Evolutionary conservation across 805 yeast genomes (phyloP), one percentile per base, ranked within the genome.

Genomic region (Metschnikowia similis): DNA sequence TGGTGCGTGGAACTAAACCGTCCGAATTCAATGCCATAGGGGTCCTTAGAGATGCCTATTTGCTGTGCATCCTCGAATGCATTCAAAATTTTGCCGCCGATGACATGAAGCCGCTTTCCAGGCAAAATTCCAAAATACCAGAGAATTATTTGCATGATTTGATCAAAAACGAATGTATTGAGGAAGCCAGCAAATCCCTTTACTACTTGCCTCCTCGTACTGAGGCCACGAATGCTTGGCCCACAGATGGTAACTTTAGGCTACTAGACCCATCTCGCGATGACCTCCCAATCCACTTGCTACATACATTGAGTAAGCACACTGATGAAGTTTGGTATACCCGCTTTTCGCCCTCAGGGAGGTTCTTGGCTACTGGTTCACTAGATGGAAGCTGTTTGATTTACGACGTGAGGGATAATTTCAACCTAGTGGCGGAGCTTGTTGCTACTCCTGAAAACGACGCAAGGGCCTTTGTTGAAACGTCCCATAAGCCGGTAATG

Each of bases 281-380:
- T 14, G 50, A 48, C 27, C 77, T 81, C 52, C 89, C 89, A 1
- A 72, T 72, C 17, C 69, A 68, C 2, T 64, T 79, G 3, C 60
- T 78, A 10, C 72, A 74, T 49, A 73, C 77, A 0, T 66, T 87
- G 6, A 55, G 66, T 0, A 71, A 74, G 40, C 94, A 87, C 59
- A 65, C 69, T 0, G 82, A 84, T 60, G 96, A 91, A 64, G 92
- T 89, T 10, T 91, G 97, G 97, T 85, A 75, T 61, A 75, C 86
- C 11, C 79, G 80, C 50, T 90, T 88, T 61, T 85, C 94, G 6
- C 87, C 89, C 41, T 77, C 80, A 66, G 97, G 97, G 2, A 76
- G 75, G 53, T 82, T 72, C 55, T 69, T 91, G 36, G 95, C 89
- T n/a, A 80, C 91, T 0, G 86, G 91, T 0, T 82, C 94, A 7